phyloP scores from a whole-genome alignment of 139 green algal genomes.

The Chlorella sp. region DNA sequence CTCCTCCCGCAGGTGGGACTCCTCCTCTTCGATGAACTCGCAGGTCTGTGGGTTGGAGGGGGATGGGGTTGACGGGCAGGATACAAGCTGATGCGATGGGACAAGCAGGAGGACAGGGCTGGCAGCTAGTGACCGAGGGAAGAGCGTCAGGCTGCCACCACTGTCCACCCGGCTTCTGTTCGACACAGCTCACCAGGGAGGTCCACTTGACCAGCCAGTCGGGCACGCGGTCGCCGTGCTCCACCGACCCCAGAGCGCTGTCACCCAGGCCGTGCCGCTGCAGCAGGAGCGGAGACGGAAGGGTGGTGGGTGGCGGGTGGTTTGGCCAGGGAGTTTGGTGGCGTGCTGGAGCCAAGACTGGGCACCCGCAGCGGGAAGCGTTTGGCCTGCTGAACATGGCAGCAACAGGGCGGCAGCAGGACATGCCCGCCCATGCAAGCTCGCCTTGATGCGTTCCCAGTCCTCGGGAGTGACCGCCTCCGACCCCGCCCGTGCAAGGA shows the following conservation, averaged over 20 bases:
- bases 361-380: no score
- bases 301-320: no score
- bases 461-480: conserved; percentile 53
- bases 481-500: conserved; percentile 56
- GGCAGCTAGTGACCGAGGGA: no score
- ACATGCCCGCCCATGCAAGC: no score
- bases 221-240: conserved; percentile 50
- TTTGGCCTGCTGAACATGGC: no score
- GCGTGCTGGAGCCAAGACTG: no score
- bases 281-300: neutral
- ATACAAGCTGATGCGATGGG: no score
- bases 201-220: conserved; percentile 91
- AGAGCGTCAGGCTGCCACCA: neutral
- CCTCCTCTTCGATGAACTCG: conserved; percentile 81
- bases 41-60: conserved; percentile 46
- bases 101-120: no score
- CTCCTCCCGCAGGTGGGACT: conserved; percentile 64
- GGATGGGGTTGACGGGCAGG: no score
- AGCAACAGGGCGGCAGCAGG: no score
- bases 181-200: conserved; percentile 47
- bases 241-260: conserved; percentile 51
- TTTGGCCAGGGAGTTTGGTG: no score
- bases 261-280: conserved; percentile 57
- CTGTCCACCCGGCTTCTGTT: neutral
- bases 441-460: conserved; percentile 42